These are phyloP conservation scores for Tetragonia tetragonoides DNA, from an alignment of 148 eudicot genomes.

Conservation along the genomic window DNA sequence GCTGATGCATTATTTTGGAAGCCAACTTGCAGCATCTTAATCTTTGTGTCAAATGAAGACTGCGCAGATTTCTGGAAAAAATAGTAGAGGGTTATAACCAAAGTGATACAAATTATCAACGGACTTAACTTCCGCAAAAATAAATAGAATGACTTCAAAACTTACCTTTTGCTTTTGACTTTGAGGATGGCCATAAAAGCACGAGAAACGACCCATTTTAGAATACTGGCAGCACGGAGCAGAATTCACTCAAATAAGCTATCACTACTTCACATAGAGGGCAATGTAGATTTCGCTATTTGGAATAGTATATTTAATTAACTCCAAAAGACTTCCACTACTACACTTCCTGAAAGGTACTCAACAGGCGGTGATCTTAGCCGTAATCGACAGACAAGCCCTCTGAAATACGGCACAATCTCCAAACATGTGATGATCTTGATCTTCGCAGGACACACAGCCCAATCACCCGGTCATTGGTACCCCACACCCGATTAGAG, in stretches of 20 bases:
- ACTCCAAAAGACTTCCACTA: slow-evolving; percentile 24
- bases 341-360: slow-evolving; percentile 10
- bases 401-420: slow-evolving; percentile 76
- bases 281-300: slow-evolving; percentile 10
- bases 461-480: slow-evolving; percentile 50
- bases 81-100: neutral
- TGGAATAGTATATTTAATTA: slow-evolving; percentile 11
- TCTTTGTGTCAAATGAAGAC: slow-evolving; percentile 60
- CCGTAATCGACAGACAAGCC: slow-evolving; percentile 90
- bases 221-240: slow-evolving; percentile 16
- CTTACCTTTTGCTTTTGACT: slow-evolving; percentile 72
- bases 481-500: slow-evolving; percentile 85
- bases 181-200: slow-evolving; percentile 55
- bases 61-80: slow-evolving; percentile 55
- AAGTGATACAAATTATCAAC: neutral
- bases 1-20: slow-evolving; percentile 32
- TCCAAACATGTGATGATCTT: slow-evolving; percentile 88
- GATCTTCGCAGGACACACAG: slow-evolving; percentile 72
- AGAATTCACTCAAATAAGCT: slow-evolving; percentile 34
- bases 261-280: slow-evolving; percentile 25
- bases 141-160: slow-evolving; percentile 4
- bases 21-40: slow-evolving; percentile 56
- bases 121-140: slow-evolving; percentile 3
- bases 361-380: slow-evolving; percentile 44
- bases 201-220: slow-evolving; percentile 75